Base-by-base conservation (phyloP, 208 protist genomes). In the Trypanosoma boissoni region DNA sequence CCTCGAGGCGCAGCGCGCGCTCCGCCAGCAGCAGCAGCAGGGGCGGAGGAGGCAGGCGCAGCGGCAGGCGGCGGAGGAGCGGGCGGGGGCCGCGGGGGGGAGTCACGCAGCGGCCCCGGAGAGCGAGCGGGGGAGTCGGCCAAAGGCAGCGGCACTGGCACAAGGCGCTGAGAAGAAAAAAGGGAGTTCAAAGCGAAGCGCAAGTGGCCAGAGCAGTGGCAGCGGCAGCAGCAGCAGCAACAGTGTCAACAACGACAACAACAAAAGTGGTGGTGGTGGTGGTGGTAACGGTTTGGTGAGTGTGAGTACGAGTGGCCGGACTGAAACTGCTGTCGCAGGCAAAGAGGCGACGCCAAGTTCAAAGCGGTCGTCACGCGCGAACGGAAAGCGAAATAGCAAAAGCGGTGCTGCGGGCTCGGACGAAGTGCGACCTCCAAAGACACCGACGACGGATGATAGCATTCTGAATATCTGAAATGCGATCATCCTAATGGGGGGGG, bases 171-270 rank as follows among this genome's bases (percentile, higher is more conserved):
- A n/a, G 23, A 50, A 50, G 14, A 6, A 12, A 26, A 18, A 42
- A 54, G 39, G 56, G 8, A 21, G 49, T 7, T 37, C n/a, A 28
- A 6, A 27, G 12, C 31, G 23, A 6, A 39, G 34, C 12, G 34
- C 8, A 12, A 39, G 12, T 16, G 34, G 34, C 8, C 8, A 39
- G 12, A 68, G 12, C 3, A 9, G 44, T 18, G 53, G 48, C 27
- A 26, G 39, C 7, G 50, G 50, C n/a, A 43, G 24, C 23, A 50
- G 18, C 24, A 34, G 12, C n/a, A 56, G 18, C 58, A 64, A 29
- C 49, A 64, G 24, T 48, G 39, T 9, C 39, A 16, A 18, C 10
- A 44, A 29, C 18, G 37, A 27, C 12, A 16, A 43, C 37, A 18
- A 29, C 10, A 55, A 8, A 28, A 36, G 37, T 28, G 21, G 34